Evolutionary conservation across 768 basidiomycete species (phyloP), one percentile per base, ranked within the genome.

Genomic region (Infundibulicybe gibba): DNA sequence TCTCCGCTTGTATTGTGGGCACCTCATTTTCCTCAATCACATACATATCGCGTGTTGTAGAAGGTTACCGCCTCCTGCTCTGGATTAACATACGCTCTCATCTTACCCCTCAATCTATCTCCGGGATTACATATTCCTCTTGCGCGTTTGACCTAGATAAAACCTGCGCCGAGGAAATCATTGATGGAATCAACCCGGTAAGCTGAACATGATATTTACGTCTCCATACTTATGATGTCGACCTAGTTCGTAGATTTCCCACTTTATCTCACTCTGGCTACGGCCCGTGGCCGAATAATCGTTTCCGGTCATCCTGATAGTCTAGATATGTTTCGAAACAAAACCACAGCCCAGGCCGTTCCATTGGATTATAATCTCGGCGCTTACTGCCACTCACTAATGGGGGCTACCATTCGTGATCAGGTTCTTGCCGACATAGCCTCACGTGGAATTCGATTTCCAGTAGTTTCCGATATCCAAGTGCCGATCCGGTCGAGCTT

Each of bases 301-400:
- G 25, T 25, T 25, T 85, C 83, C 2, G 84, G 82, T 19, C 71
- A 65, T 41, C 82, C 82, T 2, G 72, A 79, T 49, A 44, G 70
- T 39, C 61, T 85, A 20, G 55, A 62, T 6, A 56, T 57, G 17
- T 82, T 84, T 56, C 62, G 68, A 6, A 51, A 53, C 13, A 63
- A 54, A 6, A 51, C 78, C 35, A 65, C 70, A 17, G 52, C 62
- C 3, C 58, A 55, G 15, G 4, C 25, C 8, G 8, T 25, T 25
- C 25, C 25, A 25, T 25, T 25, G 8, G 25, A 25, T 25, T 25
- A 25, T 25, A 25, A 8, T 8, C 25, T 25, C 25, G 25, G 25
- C 8, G 25, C 43, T 0, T 85, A 85, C 53, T 83, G 85, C 56
- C 63, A 69, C 3, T 57, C 69, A 12, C 31, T 56, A 9, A 66